A percentile compares a stretch with the other conserved stretches of the same genome.
phyloP scores from a whole-genome alignment of 345 rosid genomes.

The Melaleuca alternifolia region DNA sequence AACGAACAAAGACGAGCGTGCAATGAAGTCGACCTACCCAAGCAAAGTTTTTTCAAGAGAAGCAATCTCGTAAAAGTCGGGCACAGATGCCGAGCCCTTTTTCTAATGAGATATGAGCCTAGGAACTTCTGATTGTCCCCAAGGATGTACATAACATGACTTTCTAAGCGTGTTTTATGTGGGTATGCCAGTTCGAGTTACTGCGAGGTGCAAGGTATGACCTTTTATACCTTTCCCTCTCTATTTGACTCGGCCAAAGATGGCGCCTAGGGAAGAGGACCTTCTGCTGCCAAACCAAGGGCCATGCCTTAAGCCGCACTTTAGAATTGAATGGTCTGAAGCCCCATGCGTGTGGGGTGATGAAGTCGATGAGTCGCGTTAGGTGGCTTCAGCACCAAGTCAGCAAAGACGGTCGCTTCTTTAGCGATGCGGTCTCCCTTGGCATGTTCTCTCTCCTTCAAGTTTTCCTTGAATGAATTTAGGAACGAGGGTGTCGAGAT shows the following conservation, averaged over 20 bases:
- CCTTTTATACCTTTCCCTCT: neutral
- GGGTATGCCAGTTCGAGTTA: neutral
- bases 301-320: conserved; percentile 9
- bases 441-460: neutral
- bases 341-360: neutral
- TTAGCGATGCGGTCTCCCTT: neutral
- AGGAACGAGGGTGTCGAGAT: neutral
- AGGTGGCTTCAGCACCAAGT: neutral
- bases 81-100: neutral
- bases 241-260: neutral
- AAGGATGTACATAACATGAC: neutral
- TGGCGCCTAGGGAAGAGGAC: neutral
- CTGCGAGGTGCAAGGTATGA: neutral
- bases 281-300: neutral
- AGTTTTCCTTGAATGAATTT: no score
- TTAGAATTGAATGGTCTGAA: neutral
- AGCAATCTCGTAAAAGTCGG: neutral
- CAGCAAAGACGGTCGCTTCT: neutral
- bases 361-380: neutral
- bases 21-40: neutral
- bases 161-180: neutral
- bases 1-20: neutral
- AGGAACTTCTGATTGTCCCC: neutral
- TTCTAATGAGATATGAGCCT: neutral
- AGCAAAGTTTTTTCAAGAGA: neutral